These are phyloP conservation scores for Rhamnella rubrinervis DNA, from an alignment of 331 rosid genomes.

Conservation along the genomic window DNA sequence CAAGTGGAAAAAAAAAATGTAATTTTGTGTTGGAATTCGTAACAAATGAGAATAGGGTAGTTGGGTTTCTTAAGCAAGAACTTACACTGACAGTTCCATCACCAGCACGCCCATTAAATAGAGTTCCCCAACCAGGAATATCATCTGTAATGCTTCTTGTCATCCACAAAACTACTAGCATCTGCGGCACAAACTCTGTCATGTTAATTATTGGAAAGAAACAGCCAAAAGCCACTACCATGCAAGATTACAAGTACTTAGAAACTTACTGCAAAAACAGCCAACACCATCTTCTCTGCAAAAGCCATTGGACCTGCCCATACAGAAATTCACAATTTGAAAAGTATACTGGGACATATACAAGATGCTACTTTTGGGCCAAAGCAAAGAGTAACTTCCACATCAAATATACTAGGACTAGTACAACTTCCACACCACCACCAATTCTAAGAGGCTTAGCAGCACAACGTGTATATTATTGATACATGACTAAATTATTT, in stretches of 20 bases:
- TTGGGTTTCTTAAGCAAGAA: neutral
- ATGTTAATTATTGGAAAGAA: neutral
- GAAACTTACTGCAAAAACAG: slow-evolving; percentile 60
- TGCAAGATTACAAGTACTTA: neutral
- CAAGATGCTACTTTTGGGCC: no score
- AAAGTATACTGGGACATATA: no score
- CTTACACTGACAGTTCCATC: slow-evolving; percentile 93
- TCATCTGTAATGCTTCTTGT: slow-evolving; percentile 84
- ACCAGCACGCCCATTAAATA: slow-evolving; percentile 71
- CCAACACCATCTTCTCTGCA: slow-evolving; percentile 84
- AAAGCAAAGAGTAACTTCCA: no score
- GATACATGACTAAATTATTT: no score
- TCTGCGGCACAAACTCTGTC: slow-evolving; percentile 29
- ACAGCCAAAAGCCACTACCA: neutral
- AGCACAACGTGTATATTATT: no score
- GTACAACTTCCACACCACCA: no score
- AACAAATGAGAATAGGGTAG: neutral
- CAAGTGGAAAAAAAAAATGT: neutral
- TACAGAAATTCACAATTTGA: neutral
- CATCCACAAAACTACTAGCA: slow-evolving; percentile 78
- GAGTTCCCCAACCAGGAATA: slow-evolving; percentile 88
- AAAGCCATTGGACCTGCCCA: slow-evolving; percentile 75
- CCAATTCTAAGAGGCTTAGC: no score
- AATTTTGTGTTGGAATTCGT: neutral
- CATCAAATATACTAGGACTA: no score